phyloP scores from a whole-genome alignment of 2,329 filamentous ascomycete species.

The Stagonosporopsis cucurbitacearum region DNA sequence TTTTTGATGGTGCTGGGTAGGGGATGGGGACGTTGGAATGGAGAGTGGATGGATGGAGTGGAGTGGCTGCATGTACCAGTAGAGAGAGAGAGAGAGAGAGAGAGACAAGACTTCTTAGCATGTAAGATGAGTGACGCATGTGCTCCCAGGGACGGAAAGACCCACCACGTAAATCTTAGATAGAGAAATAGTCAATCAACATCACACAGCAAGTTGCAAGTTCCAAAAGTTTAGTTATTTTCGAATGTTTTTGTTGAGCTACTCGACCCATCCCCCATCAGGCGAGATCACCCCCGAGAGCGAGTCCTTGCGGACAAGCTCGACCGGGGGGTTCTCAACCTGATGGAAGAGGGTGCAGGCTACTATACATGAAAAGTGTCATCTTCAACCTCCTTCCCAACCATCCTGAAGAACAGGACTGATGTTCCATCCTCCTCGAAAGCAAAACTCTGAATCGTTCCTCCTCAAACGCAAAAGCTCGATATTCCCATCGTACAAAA shows the following conservation, averaged over 20 bases:
- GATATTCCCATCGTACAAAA: no score
- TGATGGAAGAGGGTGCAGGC: neutral
- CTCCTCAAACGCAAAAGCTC: no score
- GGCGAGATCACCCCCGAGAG: conserved; percentile 13
- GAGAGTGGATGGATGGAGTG: neutral
- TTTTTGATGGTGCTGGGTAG: no score
- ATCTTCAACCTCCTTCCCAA: no score
- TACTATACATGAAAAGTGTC: neutral
- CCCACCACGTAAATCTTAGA: no score
- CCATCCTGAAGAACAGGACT: no score
- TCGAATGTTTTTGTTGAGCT: neutral
- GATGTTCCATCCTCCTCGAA: no score
- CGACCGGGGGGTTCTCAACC: conserved; percentile 12
- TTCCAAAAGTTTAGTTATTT: neutral
- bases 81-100: no score
- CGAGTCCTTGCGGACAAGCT: conserved; percentile 14
- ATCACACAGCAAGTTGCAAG: neutral
- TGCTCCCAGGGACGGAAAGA: no score
- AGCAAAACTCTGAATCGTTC: no score
- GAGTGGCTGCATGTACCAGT: neutral
- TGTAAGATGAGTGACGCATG: no score
- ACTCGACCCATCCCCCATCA: neutral
- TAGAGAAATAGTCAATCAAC: neutral
- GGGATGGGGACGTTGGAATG: neutral
- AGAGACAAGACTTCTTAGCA: no score